Evolutionary conservation across 176 grass and related monocot genomes (phyloP).

Genomic region (Miscanthus lutarioriparius): DNA sequence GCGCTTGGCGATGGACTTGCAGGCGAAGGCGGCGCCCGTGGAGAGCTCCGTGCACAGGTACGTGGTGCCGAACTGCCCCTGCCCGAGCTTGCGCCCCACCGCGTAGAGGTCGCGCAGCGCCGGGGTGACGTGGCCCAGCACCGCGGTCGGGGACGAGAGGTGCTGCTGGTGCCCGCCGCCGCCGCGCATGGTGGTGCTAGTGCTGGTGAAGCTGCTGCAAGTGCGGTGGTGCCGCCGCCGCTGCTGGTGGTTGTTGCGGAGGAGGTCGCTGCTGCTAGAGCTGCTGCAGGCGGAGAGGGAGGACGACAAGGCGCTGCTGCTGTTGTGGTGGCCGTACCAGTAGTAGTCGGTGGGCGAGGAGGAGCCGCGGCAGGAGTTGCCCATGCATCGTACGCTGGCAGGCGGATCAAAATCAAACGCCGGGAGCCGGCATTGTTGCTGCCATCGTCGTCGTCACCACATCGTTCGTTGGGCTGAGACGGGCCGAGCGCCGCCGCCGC

Average conservation of each 20-base stretch:
- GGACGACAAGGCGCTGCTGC: not conserved
- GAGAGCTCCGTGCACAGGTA: conserved; percentile 64
- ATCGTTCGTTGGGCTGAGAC: too few species aligned
- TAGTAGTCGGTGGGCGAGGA: conserved; percentile 20
- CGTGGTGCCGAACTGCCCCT: conserved; percentile 79
- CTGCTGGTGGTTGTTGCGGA: not conserved
- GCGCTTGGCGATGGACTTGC: conserved; percentile 81
- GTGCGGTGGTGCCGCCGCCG: not conserved
- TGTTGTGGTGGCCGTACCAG: not conserved
- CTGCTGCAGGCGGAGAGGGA: not conserved
- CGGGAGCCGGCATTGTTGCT: not conserved
- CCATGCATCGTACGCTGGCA: conserved; percentile 35
- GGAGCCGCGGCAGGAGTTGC: conserved; percentile 52
- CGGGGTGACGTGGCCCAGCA: conserved; percentile 57
- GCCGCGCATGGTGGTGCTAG: not conserved
- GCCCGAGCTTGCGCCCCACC: conserved; percentile 63
- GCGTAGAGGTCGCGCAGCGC: conserved; percentile 61
- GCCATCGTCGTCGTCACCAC: too few species aligned
- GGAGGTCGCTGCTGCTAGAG: not conserved
- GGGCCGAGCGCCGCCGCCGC: too few species aligned
- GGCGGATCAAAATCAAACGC: not conserved
- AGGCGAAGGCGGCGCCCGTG: conserved; percentile 37
- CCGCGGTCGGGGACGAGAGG: conserved; percentile 31
- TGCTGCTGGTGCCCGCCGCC: not conserved
- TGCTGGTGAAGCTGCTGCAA: not conserved